phyloP scores from a whole-genome alignment of 2,329 filamentous ascomycete genomes.

The Monosporascus cannonballus region DNA sequence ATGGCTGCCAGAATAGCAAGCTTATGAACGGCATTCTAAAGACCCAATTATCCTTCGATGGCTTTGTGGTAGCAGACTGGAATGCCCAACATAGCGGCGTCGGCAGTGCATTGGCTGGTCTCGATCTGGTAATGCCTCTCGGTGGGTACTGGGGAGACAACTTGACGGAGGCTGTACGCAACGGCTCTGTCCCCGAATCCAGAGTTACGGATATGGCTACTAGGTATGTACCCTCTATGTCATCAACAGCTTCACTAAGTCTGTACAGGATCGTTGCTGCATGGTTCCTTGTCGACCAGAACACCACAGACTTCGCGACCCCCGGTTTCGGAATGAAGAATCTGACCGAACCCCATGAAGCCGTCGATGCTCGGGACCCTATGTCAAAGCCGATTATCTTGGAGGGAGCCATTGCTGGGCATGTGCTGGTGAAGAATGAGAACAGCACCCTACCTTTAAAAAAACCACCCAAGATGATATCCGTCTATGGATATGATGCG shows the following conservation, averaged over 20 bases:
- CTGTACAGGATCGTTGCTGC: constrained; percentile 53
- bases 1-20: constrained; percentile 68
- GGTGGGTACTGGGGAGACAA: constrained; percentile 56
- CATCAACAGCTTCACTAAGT: constrained; percentile 43
- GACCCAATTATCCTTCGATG: constrained; percentile 57
- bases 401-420: constrained; percentile 53
- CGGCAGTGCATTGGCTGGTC: constrained; percentile 46
- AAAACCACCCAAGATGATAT: constrained; percentile 47
- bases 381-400: constrained; percentile 38
- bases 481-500: constrained; percentile 62
- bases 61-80: constrained; percentile 67
- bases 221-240: constrained; percentile 45
- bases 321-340: constrained; percentile 55
- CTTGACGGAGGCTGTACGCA: constrained; percentile 67
- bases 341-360: constrained; percentile 40
- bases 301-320: constrained; percentile 37
- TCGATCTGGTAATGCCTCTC: constrained; percentile 69
- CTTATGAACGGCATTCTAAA: constrained; percentile 64
- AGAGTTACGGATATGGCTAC: constrained; percentile 75
- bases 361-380: constrained; percentile 43
- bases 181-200: constrained; percentile 65
- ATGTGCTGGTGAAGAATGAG: constrained; percentile 73
- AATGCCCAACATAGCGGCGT: constrained; percentile 55
- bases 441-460: constrained; percentile 55
- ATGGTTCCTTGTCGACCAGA: constrained; percentile 52